A percentile compares a stretch with the other conserved stretches of the same genome.
Evolutionary conservation across 73 alveolate species (phyloP).

Genomic region (Tetrahymena thermophila): DNA sequence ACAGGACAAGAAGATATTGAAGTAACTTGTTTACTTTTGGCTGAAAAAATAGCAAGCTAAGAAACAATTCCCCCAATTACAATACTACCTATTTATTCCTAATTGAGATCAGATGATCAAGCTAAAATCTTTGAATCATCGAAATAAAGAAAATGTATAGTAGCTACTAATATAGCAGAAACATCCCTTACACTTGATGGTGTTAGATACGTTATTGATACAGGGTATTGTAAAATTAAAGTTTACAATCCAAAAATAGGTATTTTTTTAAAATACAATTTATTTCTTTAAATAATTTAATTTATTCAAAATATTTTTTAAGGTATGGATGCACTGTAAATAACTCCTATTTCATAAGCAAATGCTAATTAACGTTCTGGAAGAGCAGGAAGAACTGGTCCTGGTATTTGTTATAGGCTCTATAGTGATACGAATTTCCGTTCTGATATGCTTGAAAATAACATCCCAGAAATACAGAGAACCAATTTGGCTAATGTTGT

Average conservation of each 20-base stretch:
- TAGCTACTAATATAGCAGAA: constrained; percentile 99
- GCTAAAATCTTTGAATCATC: constrained; percentile 98
- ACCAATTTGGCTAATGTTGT: constrained; percentile 99
- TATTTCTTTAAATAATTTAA: not conserved
- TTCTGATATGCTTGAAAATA: constrained; percentile 96
- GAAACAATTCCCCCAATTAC: constrained; percentile 93
- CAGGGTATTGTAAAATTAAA: constrained; percentile 98
- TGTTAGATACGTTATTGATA: constrained; percentile 98
- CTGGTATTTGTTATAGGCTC: constrained; percentile 95
- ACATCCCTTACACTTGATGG: constrained; percentile 99
- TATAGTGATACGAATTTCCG: constrained; percentile 90
- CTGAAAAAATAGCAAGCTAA: constrained; percentile 83
- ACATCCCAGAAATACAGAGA: constrained; percentile 99
- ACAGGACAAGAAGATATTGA: constrained; percentile 99
- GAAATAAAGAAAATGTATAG: constrained; percentile 95
- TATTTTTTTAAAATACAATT: not conserved
- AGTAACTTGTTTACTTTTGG: constrained; percentile 88
- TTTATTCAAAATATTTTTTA: not conserved
- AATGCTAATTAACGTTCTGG: constrained; percentile 97
- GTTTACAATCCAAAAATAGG: constrained; percentile 97
- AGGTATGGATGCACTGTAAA: constrained; percentile 99
- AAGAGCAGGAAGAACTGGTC: constrained; percentile 99
- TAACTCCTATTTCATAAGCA: constrained; percentile 99
- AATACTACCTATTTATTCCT: constrained; percentile 98
- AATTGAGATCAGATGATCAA: constrained; percentile 97